Conservation (phyloP, 2,329 filamentous ascomycete species). For the Fusarium napiforme region DNA sequence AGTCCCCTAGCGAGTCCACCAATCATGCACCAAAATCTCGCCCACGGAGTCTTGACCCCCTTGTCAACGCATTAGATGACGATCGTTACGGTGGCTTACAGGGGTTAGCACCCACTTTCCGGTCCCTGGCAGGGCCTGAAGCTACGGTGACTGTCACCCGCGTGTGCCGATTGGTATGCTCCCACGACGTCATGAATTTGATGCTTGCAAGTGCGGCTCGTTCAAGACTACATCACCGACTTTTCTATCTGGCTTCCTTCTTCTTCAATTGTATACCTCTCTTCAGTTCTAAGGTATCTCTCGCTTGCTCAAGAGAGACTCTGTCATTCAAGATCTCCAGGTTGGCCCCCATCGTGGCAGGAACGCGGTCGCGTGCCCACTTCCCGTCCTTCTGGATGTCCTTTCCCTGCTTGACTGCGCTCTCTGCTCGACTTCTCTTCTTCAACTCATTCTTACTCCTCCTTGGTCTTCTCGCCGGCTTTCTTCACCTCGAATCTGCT, state of each 20-base stretch:
- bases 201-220: conserved; percentile 9
- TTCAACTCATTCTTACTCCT: background rate
- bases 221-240: conserved; percentile 5
- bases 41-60: conserved; percentile 7
- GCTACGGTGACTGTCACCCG: conserved; percentile 19
- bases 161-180: conserved; percentile 22
- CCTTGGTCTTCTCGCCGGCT: background rate
- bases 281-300: background rate
- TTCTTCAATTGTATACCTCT: background rate
- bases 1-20: background rate
- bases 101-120: conserved; percentile 11
- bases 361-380: conserved; percentile 18
- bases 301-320: background rate
- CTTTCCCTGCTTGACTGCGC: background rate
- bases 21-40: conserved; percentile 1
- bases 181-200: background rate
- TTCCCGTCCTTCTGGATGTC: conserved; percentile 3
- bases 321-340: background rate
- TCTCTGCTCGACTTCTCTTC: background rate
- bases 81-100: conserved; percentile 6
- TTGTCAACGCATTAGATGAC: conserved; percentile 1
- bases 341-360: background rate
- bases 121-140: conserved; percentile 8
- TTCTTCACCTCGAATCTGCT: background rate
- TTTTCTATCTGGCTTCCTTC: background rate